Base-by-base conservation (phyloP, 805 yeast species). In the Hanseniaspora lachancei region DNA sequence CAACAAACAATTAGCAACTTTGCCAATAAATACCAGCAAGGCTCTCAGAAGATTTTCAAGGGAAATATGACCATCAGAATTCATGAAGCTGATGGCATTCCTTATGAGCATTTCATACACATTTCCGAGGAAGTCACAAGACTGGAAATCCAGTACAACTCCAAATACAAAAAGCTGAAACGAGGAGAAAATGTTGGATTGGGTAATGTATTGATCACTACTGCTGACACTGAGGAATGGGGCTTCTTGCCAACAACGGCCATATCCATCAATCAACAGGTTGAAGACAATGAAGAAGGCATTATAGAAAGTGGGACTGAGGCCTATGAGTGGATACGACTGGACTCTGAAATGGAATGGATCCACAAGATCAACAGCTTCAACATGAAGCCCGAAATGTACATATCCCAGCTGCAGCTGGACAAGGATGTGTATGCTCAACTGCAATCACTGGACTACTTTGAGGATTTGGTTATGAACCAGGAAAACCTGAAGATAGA, bases 291-390 rank as follows among this genome's bases (percentile, higher is more conserved):
- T 5, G 70, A 67, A 34, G 64, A 50, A 60, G 58, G 57, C 47
- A 60, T 60, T n/a, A 63, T 60, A 2, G 66, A 62, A 10, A 64
- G 60, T 18, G 63, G 56, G 10, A 39, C 51, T 62, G 97, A 91
- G 62, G 96, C 96, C 0, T 93, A 89, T 68, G 98, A 93, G 63
- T 93, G 99, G 99, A 76, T 93, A 40, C 75, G 99, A 62, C 86
- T 91, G n/a, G 99, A 93, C 70, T 89, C 97, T 0, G 99, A 93
- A 67, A 86, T 84, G 63, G 98, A 93, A 67, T 93, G 99, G 99
- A 84, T 93, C 50, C 87, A 95, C 58, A 79, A 78, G 60, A 73
- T 87, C 23, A 36, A 10, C 24, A 76, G 80, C 57, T 79, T 93
- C 36, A 86, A 82, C 61, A 96, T 89, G 68, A 95, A 96, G 0